A percentile compares a stretch with the other conserved stretches of the same genome.
These are phyloP conservation scores for Tolypocladium tundrense DNA, from an alignment of 2,329 filamentous ascomycete species.

Conservation along the genomic window DNA sequence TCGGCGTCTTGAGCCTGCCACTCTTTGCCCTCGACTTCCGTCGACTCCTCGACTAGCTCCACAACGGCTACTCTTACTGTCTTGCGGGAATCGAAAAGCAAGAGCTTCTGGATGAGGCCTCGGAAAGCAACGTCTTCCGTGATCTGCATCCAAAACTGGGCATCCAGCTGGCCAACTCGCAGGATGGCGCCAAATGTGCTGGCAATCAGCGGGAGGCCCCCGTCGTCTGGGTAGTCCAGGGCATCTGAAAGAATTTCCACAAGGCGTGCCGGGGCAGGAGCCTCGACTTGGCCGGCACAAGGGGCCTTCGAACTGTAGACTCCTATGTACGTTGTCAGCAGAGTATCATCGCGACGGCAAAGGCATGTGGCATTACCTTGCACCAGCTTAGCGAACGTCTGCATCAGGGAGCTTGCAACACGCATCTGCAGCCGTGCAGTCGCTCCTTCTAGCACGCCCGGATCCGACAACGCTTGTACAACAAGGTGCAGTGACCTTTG, in stretches of 20 bases:
- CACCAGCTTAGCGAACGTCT: constrained; percentile 16
- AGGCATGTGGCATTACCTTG: constrained; percentile 9
- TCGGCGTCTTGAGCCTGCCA: neutral
- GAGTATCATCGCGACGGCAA: neutral
- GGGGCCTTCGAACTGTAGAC: neutral
- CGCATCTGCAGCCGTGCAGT: constrained; percentile 13
- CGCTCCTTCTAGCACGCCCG: constrained; percentile 35
- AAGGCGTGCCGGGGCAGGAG: constrained; percentile 20
- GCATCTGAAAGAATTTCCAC: constrained; percentile 16
- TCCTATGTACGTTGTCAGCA: neutral
- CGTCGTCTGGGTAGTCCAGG: constrained; percentile 10
- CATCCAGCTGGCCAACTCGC: constrained; percentile 15
- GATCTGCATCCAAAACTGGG: constrained; percentile 18
- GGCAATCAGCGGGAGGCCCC: constrained; percentile 13
- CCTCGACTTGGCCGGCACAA: neutral
- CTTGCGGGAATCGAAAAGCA: constrained; percentile 17
- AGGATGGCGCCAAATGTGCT: constrained; percentile 17
- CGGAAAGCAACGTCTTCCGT: constrained; percentile 11
- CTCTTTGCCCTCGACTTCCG: constrained; percentile 6
- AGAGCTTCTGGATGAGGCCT: constrained; percentile 11
- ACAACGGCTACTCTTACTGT: constrained; percentile 17
- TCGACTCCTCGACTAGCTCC: constrained; percentile 22
- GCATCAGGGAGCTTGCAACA: constrained; percentile 16
- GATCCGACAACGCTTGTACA: constrained; percentile 49
- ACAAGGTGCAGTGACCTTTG: constrained; percentile 41